A percentile compares a stretch with the other conserved stretches of the same genome.
These are phyloP conservation scores for California macrophylla DNA, from an alignment of 441 rosid genomes.

Conservation along the genomic window DNA sequence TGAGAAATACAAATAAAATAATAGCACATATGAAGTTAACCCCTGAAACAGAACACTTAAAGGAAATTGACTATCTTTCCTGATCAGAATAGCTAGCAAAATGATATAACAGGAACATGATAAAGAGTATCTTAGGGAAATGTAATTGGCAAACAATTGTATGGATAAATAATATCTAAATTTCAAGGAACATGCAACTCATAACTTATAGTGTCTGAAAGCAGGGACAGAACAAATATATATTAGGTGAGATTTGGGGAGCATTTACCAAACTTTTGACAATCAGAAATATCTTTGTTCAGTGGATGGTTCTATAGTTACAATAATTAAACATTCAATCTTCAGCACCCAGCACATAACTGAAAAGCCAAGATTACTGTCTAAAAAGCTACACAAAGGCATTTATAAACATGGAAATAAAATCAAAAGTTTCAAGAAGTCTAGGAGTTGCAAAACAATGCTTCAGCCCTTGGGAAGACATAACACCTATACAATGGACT, in stretches of 20 bases:
- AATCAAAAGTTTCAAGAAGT: not conserved
- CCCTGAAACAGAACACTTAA: not conserved
- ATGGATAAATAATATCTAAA: not conserved
- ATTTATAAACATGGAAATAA: not conserved
- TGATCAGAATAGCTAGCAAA: constrained; percentile 2
- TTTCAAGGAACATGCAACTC: not conserved
- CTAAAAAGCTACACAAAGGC: not conserved
- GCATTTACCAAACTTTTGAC: not conserved
- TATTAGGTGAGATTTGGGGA: not conserved
- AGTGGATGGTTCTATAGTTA: not conserved
- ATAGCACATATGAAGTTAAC: not conserved
- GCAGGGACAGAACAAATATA: not conserved
- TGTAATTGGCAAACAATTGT: not conserved
- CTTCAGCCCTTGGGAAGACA: not conserved
- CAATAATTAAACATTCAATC: not conserved
- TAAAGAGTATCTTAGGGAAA: not conserved
- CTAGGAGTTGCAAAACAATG: not conserved
- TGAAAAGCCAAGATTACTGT: not conserved
- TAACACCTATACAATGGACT: not conserved
- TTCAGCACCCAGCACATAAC: not conserved
- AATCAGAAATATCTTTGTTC: not conserved
- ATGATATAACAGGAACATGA: not conserved
- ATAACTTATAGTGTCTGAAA: not conserved
- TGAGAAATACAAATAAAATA: not conserved
- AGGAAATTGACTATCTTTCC: not conserved